Conservation (phyloP, 768 basidiomycete species). For the Cystofilobasidium bisporidii region DNA sequence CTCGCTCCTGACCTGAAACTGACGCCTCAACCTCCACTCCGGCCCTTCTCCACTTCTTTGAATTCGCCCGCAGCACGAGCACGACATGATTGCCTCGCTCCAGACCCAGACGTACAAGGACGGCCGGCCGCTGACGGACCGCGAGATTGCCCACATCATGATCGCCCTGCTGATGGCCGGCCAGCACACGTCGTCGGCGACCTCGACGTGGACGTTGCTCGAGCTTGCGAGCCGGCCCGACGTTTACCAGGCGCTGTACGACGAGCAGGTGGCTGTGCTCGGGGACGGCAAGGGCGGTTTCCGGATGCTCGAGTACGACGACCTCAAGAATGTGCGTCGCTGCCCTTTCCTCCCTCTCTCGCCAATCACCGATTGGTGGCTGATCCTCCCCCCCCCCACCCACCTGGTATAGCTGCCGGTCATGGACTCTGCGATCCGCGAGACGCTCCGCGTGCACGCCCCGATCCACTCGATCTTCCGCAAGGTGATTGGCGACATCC, state of each 20-base stretch:
- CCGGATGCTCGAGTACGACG: constrained; percentile 72
- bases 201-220: constrained; percentile 79
- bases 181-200: constrained; percentile 93
- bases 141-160: constrained; percentile 95
- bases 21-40: too few species aligned
- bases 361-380: too few species aligned
- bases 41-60: too few species aligned
- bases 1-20: too few species aligned
- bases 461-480: constrained; percentile 81
- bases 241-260: constrained; percentile 66
- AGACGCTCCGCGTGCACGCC: constrained; percentile 65
- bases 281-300: constrained; percentile 68
- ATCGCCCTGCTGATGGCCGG: constrained; percentile 99
- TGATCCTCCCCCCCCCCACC: too few species aligned
- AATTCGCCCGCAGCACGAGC: constrained; percentile 48
- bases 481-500: constrained; percentile 73
- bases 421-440: constrained; percentile 80
- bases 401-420: constrained; percentile 62
- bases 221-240: constrained; percentile 70
- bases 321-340: constrained; percentile 49
- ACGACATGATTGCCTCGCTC: constrained; percentile 88
- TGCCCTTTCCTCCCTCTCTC: neutral
- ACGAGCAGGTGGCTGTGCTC: constrained; percentile 80
- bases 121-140: constrained; percentile 66
- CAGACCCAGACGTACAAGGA: constrained; percentile 72